Evolutionary conservation across 176 grass and related monocot species (phyloP).

Genomic region (Secale cereale): DNA sequence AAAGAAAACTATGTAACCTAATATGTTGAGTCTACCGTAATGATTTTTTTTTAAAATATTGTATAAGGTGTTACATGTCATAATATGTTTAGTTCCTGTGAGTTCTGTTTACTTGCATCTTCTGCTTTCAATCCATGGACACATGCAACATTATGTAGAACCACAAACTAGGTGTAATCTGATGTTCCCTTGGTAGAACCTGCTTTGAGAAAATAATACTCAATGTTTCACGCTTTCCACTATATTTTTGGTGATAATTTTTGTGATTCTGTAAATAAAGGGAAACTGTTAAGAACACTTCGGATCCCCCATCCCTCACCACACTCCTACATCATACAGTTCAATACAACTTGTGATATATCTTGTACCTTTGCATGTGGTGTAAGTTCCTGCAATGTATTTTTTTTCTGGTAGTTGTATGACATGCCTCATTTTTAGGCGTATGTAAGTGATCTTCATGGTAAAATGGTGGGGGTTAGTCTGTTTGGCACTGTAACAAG

Average conservation of each 20-base stretch:
- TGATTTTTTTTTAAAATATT: background rate
- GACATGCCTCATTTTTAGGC: constrained; percentile 41
- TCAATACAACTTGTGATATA: background rate
- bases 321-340: background rate
- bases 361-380: background rate
- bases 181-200: background rate
- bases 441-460: constrained; percentile 67
- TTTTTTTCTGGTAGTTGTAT: background rate
- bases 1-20: background rate
- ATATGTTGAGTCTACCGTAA: background rate
- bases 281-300: background rate
- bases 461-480: constrained; percentile 81
- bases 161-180: background rate
- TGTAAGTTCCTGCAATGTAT: constrained; percentile 2
- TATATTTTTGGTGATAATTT: background rate
- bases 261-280: constrained; percentile 4
- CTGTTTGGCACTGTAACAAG: constrained; percentile 67
- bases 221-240: background rate
- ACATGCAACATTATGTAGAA: constrained; percentile 4
- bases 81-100: background rate
- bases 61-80: background rate
- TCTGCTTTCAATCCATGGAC: background rate
- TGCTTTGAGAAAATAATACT: constrained; percentile 23
- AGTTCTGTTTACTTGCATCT: background rate
- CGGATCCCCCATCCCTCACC: too few species aligned